A percentile compares a stretch with the other conserved stretches of the same genome.
Conservation (phyloP, 2,329 filamentous ascomycete genomes). For the Triangularia setosa region DNA sequence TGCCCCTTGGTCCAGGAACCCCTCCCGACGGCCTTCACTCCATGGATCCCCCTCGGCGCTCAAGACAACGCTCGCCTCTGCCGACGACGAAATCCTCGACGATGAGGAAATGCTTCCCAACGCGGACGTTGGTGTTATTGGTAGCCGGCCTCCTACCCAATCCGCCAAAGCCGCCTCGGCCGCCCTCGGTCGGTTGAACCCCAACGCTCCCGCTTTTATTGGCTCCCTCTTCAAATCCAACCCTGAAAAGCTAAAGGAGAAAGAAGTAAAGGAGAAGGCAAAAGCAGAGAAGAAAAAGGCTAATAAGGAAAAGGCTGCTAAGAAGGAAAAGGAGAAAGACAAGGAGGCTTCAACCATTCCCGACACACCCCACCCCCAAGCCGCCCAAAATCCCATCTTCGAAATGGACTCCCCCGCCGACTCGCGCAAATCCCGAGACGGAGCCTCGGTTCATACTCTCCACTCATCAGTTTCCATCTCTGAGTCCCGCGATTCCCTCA, state of each 20-base stretch:
- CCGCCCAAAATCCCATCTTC: constrained; percentile 29
- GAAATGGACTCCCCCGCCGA: constrained; percentile 50
- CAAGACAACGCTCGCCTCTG: constrained; percentile 58
- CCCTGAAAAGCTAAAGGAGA: constrained; percentile 37
- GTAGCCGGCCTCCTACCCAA: constrained; percentile 61
- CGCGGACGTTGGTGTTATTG: constrained; percentile 67
- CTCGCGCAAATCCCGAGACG: constrained; percentile 53
- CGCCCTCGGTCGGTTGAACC: constrained; percentile 66
- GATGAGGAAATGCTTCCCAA: constrained; percentile 53
- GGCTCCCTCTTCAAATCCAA: constrained; percentile 58
- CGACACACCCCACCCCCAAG: constrained; percentile 39
- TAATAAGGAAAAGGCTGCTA: constrained; percentile 35
- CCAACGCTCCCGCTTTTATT: constrained; percentile 80
- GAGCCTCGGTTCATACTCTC: constrained; percentile 54
- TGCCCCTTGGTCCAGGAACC: constrained; percentile 56
- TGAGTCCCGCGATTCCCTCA: constrained; percentile 57
- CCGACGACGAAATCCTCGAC: constrained; percentile 61
- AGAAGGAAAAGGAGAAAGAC: constrained; percentile 36
- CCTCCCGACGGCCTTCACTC: constrained; percentile 75
- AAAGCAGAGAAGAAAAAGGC: constrained; percentile 35
- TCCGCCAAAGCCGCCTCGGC: constrained; percentile 26
- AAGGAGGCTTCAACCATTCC: constrained; percentile 28
- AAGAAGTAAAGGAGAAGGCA: constrained; percentile 35
- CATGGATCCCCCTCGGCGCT: constrained; percentile 68
- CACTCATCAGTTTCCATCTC: constrained; percentile 44